Conservation (phyloP, 495 filamentous ascomycete genomes). For the Hypoxylon cercidicola region DNA sequence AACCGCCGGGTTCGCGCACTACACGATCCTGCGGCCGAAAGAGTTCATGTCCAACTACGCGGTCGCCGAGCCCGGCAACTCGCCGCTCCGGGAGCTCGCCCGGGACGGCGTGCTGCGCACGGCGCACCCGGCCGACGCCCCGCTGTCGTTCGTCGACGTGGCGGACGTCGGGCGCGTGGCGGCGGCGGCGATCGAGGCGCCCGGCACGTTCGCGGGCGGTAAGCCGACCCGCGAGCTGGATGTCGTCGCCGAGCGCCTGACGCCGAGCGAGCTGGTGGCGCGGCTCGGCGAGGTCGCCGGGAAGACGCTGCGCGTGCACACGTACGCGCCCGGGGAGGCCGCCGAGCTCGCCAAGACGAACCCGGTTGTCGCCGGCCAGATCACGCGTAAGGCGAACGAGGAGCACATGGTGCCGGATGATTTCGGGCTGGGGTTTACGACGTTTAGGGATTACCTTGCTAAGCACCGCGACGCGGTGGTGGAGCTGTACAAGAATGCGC, state of each 20-base stretch:
- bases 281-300: constrained; percentile 20
- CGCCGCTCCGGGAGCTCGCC: constrained; percentile 7
- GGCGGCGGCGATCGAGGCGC: constrained; percentile 62
- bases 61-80: background rate
- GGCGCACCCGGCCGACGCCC: constrained; percentile 49
- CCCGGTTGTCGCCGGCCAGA: constrained; percentile 20
- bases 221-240: background rate
- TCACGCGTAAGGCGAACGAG: background rate
- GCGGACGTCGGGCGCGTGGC: constrained; percentile 71
- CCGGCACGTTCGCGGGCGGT: constrained; percentile 43
- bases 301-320: constrained; percentile 19
- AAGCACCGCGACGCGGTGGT: constrained; percentile 7
- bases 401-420: constrained; percentile 35
- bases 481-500: constrained; percentile 29
- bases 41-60: constrained; percentile 71
- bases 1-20: constrained; percentile 50
- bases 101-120: constrained; percentile 54
- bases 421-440: constrained; percentile 21
- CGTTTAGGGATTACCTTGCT: constrained; percentile 15
- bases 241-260: background rate
- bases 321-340: constrained; percentile 17
- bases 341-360: constrained; percentile 1
- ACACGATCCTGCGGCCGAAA: constrained; percentile 68
- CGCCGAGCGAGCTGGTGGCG: background rate
- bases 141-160: constrained; percentile 64